Conservation (phyloP, 768 basidiomycete genomes). For the Terana coerulea region DNA sequence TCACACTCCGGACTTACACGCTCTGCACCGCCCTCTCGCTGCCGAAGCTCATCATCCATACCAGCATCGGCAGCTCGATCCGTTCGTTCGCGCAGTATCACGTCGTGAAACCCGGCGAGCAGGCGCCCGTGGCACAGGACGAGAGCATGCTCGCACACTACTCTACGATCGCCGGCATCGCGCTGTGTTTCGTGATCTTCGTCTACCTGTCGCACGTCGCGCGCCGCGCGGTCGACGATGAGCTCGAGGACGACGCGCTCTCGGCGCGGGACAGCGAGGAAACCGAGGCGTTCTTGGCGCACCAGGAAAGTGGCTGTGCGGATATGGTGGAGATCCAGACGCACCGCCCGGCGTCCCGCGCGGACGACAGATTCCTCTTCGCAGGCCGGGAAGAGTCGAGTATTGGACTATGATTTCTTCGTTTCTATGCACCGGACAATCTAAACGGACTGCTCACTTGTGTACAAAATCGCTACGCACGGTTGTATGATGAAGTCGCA, state of each 20-base stretch:
- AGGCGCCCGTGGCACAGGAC: conserved; percentile 35
- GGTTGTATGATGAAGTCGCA: conserved; percentile 8
- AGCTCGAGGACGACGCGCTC: conserved; percentile 43
- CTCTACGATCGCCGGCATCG: conserved; percentile 67
- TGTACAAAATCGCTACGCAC: conserved; percentile 11
- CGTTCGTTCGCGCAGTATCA: conserved; percentile 77
- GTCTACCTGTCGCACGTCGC: conserved; percentile 80
- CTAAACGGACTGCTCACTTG: not conserved
- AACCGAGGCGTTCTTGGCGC: conserved; percentile 48
- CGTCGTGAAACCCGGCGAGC: conserved; percentile 22
- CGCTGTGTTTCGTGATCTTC: conserved; percentile 70
- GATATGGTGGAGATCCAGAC: conserved; percentile 10
- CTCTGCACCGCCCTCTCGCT: conserved; percentile 78
- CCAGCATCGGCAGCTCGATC: conserved; percentile 80
- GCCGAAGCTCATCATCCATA: conserved; percentile 90
- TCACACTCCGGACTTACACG: conserved; percentile 76
- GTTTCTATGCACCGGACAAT: not conserved
- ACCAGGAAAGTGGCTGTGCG: conserved; percentile 25
- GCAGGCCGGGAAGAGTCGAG: conserved; percentile 12
- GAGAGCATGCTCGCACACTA: conserved; percentile 50
- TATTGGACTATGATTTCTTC: conserved; percentile 8
- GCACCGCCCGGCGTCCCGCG: conserved; percentile 7
- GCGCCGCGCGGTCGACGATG: conserved; percentile 57
- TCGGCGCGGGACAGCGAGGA: conserved; percentile 41
- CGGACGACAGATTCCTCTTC: conserved; percentile 10